Evolutionary conservation across 179 eudicot species (phyloP).

Genomic region (Gypsophila paniculata): DNA sequence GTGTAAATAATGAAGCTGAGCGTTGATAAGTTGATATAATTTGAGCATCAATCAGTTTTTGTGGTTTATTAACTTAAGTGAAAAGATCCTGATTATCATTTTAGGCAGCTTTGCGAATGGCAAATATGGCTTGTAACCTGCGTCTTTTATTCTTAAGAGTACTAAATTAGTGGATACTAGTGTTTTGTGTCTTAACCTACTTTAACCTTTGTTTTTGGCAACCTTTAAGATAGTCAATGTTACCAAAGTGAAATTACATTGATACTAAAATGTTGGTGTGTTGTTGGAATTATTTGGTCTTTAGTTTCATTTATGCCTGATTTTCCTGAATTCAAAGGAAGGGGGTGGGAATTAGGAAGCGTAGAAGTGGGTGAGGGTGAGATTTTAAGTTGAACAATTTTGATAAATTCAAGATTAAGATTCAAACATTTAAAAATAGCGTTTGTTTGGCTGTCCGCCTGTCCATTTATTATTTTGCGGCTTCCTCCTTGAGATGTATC

Average conservation of each 20-base stretch:
- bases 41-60: not conserved
- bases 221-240: not conserved
- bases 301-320: slow-evolving; percentile 3
- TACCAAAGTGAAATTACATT: not conserved
- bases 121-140: slow-evolving; percentile 9
- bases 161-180: not conserved
- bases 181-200: not conserved
- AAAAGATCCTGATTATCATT: not conserved
- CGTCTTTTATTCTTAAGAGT: not conserved
- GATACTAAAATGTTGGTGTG: not conserved
- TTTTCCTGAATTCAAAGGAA: not conserved
- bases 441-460: slow-evolving; percentile 5
- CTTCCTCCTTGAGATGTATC: not conserved
- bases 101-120: not conserved
- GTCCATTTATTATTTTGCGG: not conserved
- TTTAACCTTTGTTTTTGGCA: not conserved
- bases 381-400: not conserved
- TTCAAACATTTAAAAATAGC: not conserved
- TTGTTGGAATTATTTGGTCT: not conserved
- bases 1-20: not conserved
- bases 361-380: not conserved
- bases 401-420: slow-evolving; percentile 6
- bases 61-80: not conserved
- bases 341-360: not conserved
- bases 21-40: not conserved